Conservation (phyloP, 371 early-diverging fungal species). For the Syncephalastrum monosporum region DNA sequence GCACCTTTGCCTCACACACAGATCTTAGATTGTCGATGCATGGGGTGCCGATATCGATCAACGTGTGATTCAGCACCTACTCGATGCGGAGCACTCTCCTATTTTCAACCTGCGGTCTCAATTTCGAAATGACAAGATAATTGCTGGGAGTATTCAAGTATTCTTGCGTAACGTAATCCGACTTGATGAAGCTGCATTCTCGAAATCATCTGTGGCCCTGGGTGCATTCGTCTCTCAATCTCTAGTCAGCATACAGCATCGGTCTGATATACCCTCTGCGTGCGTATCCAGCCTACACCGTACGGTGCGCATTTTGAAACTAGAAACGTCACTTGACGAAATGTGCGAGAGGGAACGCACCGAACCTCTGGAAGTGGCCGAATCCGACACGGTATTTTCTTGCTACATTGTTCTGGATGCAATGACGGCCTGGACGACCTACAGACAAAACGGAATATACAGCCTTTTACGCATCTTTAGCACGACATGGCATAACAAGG, state of each 20-base stretch:
- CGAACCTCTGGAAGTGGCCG: no score
- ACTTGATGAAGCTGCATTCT: neutral
- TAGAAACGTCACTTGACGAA: no score
- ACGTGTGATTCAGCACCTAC: slow-evolving; percentile 17
- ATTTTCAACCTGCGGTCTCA: slow-evolving; percentile 13
- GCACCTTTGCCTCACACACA: neutral
- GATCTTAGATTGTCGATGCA: slow-evolving; percentile 22
- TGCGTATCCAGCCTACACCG: no score
- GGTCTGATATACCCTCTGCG: no score
- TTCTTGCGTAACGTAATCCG: slow-evolving; percentile 22
- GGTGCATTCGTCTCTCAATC: neutral
- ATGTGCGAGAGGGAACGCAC: no score
- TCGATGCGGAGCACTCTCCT: slow-evolving; percentile 22
- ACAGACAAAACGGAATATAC: slow-evolving; percentile 6
- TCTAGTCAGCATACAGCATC: no score
- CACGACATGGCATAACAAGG: slow-evolving; percentile 17
- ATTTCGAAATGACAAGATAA: slow-evolving; percentile 12
- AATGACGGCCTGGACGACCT: slow-evolving; percentile 16
- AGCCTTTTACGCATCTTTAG: slow-evolving; percentile 10
- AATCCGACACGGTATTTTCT: slow-evolving; percentile 18
- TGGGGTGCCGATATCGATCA: slow-evolving; percentile 25
- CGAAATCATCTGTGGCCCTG: neutral
- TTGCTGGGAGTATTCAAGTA: slow-evolving; percentile 16
- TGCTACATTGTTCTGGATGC: slow-evolving; percentile 28
- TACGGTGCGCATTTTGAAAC: no score